Evolutionary conservation across 1,284 basidiomycete species (phyloP).

Genomic region (Fomes fomentarius): DNA sequence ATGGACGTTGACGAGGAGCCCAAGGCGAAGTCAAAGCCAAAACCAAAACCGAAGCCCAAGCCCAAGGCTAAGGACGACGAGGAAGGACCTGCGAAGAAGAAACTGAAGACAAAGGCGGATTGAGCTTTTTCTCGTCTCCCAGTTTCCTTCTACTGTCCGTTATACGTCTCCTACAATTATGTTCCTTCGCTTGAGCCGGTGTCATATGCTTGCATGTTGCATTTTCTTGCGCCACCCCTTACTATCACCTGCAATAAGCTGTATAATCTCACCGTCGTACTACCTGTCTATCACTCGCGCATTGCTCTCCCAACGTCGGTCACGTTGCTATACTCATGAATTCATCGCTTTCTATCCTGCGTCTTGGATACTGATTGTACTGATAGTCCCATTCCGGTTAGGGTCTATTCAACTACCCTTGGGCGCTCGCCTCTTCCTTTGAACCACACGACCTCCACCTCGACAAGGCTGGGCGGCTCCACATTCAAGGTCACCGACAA

Average conservation of each 20-base stretch:
- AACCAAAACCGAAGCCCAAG: conserved; percentile 49
- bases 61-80: conserved; percentile 49
- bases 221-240: background rate
- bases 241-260: background rate
- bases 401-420: no score
- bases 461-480: no score
- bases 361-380: no score
- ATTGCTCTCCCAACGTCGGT: background rate
- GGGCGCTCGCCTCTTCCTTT: no score
- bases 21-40: conserved; percentile 49
- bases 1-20: conserved; percentile 46
- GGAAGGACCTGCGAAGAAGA: conserved; percentile 73
- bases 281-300: background rate
- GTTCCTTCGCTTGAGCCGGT: no score
- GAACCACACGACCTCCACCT: no score
- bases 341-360: background rate
- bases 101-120: conserved; percentile 49
- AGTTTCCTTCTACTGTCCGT: background rate
- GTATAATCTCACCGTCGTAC: no score
- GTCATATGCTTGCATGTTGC: background rate
- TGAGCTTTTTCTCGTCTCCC: conserved; percentile 14
- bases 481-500: no score
- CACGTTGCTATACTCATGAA: background rate
- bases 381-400: no score
- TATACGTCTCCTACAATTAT: no score